A percentile compares a stretch with the other conserved stretches of the same genome.
Evolutionary conservation across 768 basidiomycete genomes (phyloP).

Genomic region (Russula griseocarnosa): DNA sequence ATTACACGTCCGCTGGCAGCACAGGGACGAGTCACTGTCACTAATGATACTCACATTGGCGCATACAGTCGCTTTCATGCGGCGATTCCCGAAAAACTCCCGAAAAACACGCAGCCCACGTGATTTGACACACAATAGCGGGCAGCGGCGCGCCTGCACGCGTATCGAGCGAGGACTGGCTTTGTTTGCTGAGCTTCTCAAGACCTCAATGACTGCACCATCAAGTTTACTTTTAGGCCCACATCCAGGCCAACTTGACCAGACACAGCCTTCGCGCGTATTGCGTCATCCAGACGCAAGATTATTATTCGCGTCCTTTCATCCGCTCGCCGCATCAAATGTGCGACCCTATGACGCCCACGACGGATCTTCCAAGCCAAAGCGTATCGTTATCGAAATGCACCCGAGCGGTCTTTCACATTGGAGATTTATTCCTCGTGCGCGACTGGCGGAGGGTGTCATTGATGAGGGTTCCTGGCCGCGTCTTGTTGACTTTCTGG

Average conservation of each 20-base stretch:
- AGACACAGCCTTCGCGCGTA: slow-evolving; percentile 55
- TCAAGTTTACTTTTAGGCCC: slow-evolving; percentile 37
- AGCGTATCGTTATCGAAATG: slow-evolving; percentile 72
- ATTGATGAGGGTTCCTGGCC: slow-evolving; percentile 71
- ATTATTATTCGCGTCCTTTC: slow-evolving; percentile 71
- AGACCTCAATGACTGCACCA: slow-evolving; percentile 17
- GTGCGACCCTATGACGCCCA: slow-evolving; percentile 27
- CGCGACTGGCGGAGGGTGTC: slow-evolving; percentile 53
- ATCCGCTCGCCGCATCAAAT: slow-evolving; percentile 51
- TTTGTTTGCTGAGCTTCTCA: neutral
- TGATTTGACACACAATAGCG: neutral
- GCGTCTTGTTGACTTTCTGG: slow-evolving; percentile 59
- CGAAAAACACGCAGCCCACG: neutral
- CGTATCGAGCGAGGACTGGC: neutral
- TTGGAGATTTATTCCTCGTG: slow-evolving; percentile 79
- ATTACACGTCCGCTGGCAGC: slow-evolving; percentile 1
- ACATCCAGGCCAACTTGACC: slow-evolving; percentile 62
- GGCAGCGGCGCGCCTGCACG: neutral
- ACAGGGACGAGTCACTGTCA: neutral
- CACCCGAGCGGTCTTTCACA: slow-evolving; percentile 44
- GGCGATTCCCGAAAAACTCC: neutral
- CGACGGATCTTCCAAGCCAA: slow-evolving; percentile 49
- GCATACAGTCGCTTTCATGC: neutral
- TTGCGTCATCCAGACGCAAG: slow-evolving; percentile 55
- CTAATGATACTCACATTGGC: neutral